phyloP scores from a whole-genome alignment of 2,329 filamentous ascomycete species.

The Calonectria pauciramosa region DNA sequence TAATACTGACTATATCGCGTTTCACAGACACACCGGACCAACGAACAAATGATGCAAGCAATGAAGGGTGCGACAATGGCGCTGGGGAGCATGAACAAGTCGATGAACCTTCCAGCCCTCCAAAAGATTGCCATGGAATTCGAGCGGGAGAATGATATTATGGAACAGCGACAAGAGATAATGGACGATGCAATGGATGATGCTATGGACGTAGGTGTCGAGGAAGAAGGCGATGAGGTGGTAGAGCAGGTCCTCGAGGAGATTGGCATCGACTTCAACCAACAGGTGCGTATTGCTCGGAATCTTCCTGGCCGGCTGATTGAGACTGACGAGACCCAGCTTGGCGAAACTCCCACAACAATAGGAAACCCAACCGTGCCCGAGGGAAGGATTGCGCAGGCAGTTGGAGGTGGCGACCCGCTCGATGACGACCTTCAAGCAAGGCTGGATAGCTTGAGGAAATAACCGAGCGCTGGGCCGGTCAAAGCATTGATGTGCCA shows the following conservation, averaged over 20 bases:
- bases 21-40: conserved; percentile 93
- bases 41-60: conserved; percentile 99
- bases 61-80: conserved; percentile 98
- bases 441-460: conserved; percentile 86
- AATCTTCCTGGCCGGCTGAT: conserved; percentile 41
- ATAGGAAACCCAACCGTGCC: conserved; percentile 80
- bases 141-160: conserved; percentile 98
- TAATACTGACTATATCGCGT: conserved; percentile 27
- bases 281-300: conserved; percentile 76
- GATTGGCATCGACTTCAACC: conserved; percentile 93
- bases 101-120: conserved; percentile 95
- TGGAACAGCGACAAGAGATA: conserved; percentile 99
- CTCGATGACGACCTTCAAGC: conserved; percentile 96
- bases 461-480: conserved; percentile 51
- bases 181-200: conserved; percentile 99
- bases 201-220: conserved; percentile 88
- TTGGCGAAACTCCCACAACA: conserved; percentile 91
- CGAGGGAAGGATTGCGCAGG: conserved; percentile 87
- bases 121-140: conserved; percentile 99
- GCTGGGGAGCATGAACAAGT: conserved; percentile 95
- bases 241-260: conserved; percentile 97
- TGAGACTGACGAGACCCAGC: conserved; percentile 63
- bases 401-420: conserved; percentile 76
- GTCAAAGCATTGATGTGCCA: neutral
- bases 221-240: conserved; percentile 96